Evolutionary conservation across 192 early-diverging fungal species (phyloP).

Genomic region (Umbelopsis vinacea): DNA sequence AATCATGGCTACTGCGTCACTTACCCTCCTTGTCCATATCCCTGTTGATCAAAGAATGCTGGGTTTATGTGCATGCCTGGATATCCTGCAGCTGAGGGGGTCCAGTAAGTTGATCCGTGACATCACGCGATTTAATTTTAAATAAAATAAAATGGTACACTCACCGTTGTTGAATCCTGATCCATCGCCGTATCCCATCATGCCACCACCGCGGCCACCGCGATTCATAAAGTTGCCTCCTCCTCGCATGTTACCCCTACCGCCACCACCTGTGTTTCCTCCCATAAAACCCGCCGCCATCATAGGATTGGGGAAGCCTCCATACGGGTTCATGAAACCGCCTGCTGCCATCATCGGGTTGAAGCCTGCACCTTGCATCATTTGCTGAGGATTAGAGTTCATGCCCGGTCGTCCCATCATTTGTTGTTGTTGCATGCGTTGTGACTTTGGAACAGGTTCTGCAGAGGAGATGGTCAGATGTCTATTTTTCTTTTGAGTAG

Average conservation of each 20-base stretch:
- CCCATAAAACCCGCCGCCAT: constrained; percentile 31
- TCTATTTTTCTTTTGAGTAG: neutral
- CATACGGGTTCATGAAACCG: constrained; percentile 16
- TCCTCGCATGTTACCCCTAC: constrained; percentile 30
- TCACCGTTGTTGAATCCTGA: constrained; percentile 30
- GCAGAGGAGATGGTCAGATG: neutral
- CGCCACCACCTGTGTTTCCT: constrained; percentile 21
- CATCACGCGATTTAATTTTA: constrained; percentile 10
- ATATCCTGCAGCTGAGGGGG: constrained; percentile 25
- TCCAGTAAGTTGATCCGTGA: neutral
- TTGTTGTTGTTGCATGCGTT: constrained; percentile 27
- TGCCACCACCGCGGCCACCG: constrained; percentile 31
- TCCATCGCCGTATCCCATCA: constrained; percentile 34
- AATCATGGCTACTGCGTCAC: neutral
- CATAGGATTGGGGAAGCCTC: constrained; percentile 34
- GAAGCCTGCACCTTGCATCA: constrained; percentile 24
- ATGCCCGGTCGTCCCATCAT: constrained; percentile 4
- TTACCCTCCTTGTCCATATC: constrained; percentile 24
- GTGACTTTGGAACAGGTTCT: constrained; percentile 37
- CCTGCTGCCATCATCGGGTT: constrained; percentile 23
- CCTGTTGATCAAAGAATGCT: constrained; percentile 46
- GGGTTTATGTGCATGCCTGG: constrained; percentile 50
- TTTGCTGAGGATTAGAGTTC: neutral
- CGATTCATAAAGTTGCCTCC: constrained; percentile 37
- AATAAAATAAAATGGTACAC: neutral